Conservation (phyloP, 768 basidiomycete genomes). For the Mrakia hoshinonis region DNA sequence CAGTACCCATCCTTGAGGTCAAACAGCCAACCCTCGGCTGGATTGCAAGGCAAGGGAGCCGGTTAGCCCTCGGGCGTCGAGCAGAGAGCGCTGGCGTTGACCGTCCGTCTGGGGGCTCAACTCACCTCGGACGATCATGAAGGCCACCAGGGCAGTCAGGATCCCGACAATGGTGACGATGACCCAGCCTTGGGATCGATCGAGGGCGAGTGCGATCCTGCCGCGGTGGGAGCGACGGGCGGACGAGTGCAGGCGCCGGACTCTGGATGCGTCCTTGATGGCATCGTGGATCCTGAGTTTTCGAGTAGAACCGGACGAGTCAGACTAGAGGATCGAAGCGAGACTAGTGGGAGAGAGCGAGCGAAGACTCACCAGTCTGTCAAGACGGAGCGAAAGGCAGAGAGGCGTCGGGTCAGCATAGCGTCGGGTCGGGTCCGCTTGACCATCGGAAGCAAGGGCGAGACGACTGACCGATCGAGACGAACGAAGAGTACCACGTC, state of each 20-base stretch:
- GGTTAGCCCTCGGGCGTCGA: not conserved
- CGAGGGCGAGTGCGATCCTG: slow-evolving; percentile 1
- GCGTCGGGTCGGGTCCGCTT: not conserved
- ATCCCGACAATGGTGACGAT: slow-evolving; percentile 25
- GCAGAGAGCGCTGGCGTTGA: not conserved
- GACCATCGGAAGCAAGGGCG: not conserved
- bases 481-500: slow-evolving; percentile 20
- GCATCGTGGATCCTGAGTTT: slow-evolving; percentile 24
- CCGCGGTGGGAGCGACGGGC: slow-evolving; percentile 9
- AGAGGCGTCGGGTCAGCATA: not conserved
- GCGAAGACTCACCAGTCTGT: no score
- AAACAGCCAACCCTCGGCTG: slow-evolving; percentile 74
- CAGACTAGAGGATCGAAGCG: not conserved
- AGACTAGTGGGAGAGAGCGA: not conserved
- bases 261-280: slow-evolving; percentile 9
- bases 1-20: slow-evolving; percentile 91
- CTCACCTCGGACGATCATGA: slow-evolving; percentile 24
- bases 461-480: slow-evolving; percentile 4
- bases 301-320: not conserved
- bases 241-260: not conserved
- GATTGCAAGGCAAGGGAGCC: no score
- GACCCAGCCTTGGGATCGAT: slow-evolving; percentile 23
- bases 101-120: not conserved
- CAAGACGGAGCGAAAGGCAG: not conserved
- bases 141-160: slow-evolving; percentile 17